phyloP scores from a whole-genome alignment of 805 yeast species.

The Vanderwaltozyma polyspora region DNA sequence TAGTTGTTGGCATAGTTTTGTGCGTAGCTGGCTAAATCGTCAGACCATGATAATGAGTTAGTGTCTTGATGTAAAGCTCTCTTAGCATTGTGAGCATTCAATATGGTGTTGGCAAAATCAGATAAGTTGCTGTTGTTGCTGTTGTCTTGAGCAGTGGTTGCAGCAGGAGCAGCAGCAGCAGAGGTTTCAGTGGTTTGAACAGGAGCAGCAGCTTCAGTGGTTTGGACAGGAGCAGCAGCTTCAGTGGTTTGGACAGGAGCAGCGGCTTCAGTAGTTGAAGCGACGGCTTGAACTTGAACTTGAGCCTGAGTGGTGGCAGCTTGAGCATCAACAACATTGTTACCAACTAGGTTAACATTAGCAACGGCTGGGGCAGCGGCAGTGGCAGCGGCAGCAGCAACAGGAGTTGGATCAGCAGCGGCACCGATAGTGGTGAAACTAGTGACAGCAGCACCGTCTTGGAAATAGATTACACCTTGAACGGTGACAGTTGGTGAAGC shows the following conservation, averaged over 20 bases:
- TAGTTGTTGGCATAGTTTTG: conserved; percentile 37
- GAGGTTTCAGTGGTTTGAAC: conserved; percentile 4
- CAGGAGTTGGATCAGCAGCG: conserved; percentile 4
- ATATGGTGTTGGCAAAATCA: conserved; percentile 29
- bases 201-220: conserved; percentile 7
- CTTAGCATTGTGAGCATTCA: conserved; percentile 51
- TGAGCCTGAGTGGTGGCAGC: too few relatives aligned
- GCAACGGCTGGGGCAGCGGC: conserved; percentile 8
- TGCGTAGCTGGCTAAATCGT: conserved; percentile 36
- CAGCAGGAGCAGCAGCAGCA: conserved; percentile 7
- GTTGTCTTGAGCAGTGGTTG: conserved; percentile 10
- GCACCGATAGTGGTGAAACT: conserved; percentile 13
- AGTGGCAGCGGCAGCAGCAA: conserved; percentile 6
- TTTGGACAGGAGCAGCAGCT: conserved; percentile 4
- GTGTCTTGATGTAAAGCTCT: conserved; percentile 40
- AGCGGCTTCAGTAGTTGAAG: conserved; percentile 13
- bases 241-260: conserved; percentile 6
- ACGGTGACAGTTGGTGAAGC: conserved; percentile 19
- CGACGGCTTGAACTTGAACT: too few relatives aligned
- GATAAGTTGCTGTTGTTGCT: conserved; percentile 5
- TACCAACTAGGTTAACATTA: conserved; percentile 8
- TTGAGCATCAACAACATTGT: conserved; percentile 6
- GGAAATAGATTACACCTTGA: conserved; percentile 17
- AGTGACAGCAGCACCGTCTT: conserved; percentile 18
- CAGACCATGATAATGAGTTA: conserved; percentile 38